Evolutionary conservation across 202 grass and related monocot species (phyloP).

Genomic region (Zizania palustris): DNA sequence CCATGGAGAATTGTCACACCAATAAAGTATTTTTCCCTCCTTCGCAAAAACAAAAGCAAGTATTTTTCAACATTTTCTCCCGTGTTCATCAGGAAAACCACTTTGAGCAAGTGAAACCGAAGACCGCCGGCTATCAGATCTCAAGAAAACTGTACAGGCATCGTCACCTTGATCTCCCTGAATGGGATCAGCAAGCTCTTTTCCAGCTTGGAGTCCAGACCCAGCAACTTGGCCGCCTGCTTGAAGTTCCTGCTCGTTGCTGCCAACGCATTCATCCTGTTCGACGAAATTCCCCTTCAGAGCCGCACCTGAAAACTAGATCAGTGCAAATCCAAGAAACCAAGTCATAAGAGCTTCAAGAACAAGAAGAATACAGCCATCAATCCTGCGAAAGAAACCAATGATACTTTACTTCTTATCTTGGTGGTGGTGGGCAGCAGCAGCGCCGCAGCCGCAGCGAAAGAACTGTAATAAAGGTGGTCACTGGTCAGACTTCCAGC

Average conservation of each 20-base stretch:
- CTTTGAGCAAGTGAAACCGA: not conserved
- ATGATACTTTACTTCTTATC: slow-evolving; percentile 40
- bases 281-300: slow-evolving; percentile 37
- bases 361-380: slow-evolving; percentile 16
- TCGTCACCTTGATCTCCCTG: slow-evolving; percentile 94
- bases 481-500: not conserved
- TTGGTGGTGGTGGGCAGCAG: not conserved
- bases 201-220: slow-evolving; percentile 89
- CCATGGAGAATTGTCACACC: not conserved
- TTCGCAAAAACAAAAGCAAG: not conserved
- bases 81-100: slow-evolving; percentile 24
- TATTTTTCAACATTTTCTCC: not conserved
- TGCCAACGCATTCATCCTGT: slow-evolving; percentile 91
- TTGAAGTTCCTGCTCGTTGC: slow-evolving; percentile 97
- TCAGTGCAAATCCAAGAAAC: slow-evolving; percentile 3
- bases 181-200: slow-evolving; percentile 97
- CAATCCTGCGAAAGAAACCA: not conserved
- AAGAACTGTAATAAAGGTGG: too few species aligned
- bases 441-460: not conserved
- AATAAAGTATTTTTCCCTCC: too few species aligned
- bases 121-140: not conserved
- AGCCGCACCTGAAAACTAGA: slow-evolving; percentile 25
- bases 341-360: not conserved
- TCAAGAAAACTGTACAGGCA: not conserved
- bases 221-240: slow-evolving; percentile 89